phyloP scores from a whole-genome alignment of 1,284 basidiomycete genomes.

The Takashimella tepidaria region DNA sequence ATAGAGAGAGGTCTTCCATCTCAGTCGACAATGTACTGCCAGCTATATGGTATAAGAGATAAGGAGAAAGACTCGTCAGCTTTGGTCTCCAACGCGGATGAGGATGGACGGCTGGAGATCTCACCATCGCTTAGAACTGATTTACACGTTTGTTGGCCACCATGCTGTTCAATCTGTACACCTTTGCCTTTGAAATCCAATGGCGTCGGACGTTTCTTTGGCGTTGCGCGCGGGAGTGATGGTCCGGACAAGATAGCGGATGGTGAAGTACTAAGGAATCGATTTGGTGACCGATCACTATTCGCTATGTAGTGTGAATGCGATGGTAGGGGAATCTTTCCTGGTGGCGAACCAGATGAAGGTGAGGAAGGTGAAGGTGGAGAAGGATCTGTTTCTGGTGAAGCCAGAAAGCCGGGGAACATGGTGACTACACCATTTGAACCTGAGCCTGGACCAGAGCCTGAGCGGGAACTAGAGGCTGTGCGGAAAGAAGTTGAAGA shows the following conservation, averaged over 20 bases:
- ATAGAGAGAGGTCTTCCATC: conserved; percentile 28
- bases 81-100: no score
- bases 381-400: background rate
- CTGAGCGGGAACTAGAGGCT: background rate
- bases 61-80: no score
- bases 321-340: background rate
- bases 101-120: background rate
- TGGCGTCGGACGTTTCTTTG: background rate
- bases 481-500: no score
- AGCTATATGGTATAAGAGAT: no score
- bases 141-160: conserved; percentile 1
- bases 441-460: background rate
- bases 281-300: background rate
- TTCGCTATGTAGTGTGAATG: no score
- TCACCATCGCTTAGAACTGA: conserved; percentile 9
- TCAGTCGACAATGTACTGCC: conserved; percentile 25
- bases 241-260: background rate
- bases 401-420: background rate
- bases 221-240: background rate
- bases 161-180: background rate
- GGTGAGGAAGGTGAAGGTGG: background rate
- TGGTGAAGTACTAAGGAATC: background rate
- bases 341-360: background rate
- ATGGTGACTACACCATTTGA: background rate
- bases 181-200: background rate